Conservation (phyloP, 306 rosid genomes). For the Cucurbita pepo region DNA sequence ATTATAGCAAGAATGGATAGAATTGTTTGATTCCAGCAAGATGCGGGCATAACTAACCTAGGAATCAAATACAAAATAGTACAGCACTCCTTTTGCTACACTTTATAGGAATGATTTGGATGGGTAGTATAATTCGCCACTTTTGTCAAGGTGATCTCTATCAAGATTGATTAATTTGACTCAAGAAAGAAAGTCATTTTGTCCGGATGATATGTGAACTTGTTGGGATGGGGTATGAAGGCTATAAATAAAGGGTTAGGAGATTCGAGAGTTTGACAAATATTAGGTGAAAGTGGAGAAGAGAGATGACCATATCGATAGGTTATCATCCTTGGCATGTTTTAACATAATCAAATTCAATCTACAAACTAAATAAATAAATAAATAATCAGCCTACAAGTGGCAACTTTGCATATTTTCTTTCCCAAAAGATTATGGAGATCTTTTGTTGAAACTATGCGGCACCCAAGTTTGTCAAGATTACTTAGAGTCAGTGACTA, state of each 20-base stretch:
- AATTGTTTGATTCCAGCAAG: background rate
- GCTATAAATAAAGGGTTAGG: background rate
- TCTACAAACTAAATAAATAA: too few relatives aligned
- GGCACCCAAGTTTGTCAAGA: background rate
- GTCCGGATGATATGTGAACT: background rate
- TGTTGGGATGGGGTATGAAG: too few relatives aligned
- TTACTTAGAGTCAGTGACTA: background rate
- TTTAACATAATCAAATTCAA: background rate
- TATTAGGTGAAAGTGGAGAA: background rate
- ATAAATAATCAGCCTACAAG: too few relatives aligned
- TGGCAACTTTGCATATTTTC: background rate
- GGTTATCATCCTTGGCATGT: background rate
- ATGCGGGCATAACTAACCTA: background rate
- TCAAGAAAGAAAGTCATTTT: background rate
- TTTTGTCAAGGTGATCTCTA: too few relatives aligned
- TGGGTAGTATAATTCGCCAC: too few relatives aligned
- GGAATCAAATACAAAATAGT: background rate
- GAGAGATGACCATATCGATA: background rate
- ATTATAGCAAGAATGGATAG: background rate
- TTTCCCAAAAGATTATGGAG: background rate
- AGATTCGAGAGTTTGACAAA: background rate
- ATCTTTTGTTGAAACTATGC: background rate
- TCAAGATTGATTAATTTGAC: too few relatives aligned
- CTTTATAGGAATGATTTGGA: background rate
- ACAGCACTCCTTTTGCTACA: background rate